phyloP scores from a whole-genome alignment of 768 basidiomycete genomes.

The Amanita polypyramis region DNA sequence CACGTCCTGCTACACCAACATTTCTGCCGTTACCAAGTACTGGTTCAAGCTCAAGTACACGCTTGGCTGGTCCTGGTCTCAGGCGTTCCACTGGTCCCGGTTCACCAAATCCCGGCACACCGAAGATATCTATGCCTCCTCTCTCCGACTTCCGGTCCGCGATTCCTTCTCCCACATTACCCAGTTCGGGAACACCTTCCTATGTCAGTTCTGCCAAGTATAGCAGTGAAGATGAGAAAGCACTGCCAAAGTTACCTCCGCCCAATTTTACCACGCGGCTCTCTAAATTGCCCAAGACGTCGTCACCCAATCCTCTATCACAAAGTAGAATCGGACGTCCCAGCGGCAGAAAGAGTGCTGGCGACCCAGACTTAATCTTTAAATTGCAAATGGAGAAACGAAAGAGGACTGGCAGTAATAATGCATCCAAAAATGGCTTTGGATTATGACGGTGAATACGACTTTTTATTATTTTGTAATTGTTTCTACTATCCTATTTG shows the following conservation, averaged over 20 bases:
- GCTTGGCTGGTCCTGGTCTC: constrained; percentile 28
- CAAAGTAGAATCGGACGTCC: constrained; percentile 36
- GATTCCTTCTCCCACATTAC: constrained; percentile 24
- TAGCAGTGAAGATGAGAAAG: constrained; percentile 7
- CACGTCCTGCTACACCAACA: constrained; percentile 68
- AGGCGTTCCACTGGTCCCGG: constrained; percentile 41
- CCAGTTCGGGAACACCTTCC: constrained; percentile 28
- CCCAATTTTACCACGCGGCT: not conserved
- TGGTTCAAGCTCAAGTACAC: constrained; percentile 37
- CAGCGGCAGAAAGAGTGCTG: constrained; percentile 23
- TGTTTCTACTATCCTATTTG: not conserved
- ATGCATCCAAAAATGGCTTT: constrained; percentile 1
- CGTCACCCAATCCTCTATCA: constrained; percentile 18
- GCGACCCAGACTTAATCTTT: constrained; percentile 11
- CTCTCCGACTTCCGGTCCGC: constrained; percentile 2
- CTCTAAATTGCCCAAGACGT: constrained; percentile 11
- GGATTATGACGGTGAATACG: constrained; percentile 3
- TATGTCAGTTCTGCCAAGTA: constrained; percentile 18
- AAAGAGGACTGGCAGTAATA: constrained; percentile 6
- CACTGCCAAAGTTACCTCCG: constrained; percentile 3
- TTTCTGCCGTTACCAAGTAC: constrained; percentile 61
- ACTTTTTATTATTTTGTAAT: constrained; percentile 2
- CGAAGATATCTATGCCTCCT: not conserved
- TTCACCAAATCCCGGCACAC: constrained; percentile 17
- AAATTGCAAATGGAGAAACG: constrained; percentile 8